A percentile compares a stretch with the other conserved stretches of the same genome.
Conservation (phyloP, 371 early-diverging fungal species). For the Apophysomyces trapeziformis region DNA sequence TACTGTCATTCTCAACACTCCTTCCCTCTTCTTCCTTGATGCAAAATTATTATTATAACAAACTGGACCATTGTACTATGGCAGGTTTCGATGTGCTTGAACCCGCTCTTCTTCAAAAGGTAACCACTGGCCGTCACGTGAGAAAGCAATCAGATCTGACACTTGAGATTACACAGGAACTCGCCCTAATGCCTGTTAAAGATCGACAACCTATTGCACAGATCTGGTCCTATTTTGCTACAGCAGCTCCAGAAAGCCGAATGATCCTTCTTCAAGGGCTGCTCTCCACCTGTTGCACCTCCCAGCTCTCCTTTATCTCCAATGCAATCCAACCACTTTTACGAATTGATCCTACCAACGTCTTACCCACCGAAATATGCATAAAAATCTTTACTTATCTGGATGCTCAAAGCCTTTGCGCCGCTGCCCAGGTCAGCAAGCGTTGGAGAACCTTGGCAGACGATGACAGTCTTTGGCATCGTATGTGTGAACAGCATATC, state of each 20-base stretch:
- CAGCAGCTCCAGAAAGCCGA: slow-evolving; percentile 52
- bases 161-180: slow-evolving; percentile 5
- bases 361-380: slow-evolving; percentile 79
- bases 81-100: background rate
- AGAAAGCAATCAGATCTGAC: background rate
- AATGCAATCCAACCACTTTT: slow-evolving; percentile 43
- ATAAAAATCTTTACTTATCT: slow-evolving; percentile 82
- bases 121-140: slow-evolving; percentile 2
- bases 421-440: slow-evolving; percentile 83
- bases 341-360: slow-evolving; percentile 72
- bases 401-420: slow-evolving; percentile 91
- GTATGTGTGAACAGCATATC: slow-evolving; percentile 96
- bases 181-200: slow-evolving; percentile 20
- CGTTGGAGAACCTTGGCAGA: slow-evolving; percentile 84
- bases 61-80: background rate
- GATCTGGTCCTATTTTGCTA: slow-evolving; percentile 57
- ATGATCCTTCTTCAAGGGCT: slow-evolving; percentile 62
- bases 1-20: background rate
- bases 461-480: slow-evolving; percentile 91
- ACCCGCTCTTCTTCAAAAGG: slow-evolving; percentile 1
- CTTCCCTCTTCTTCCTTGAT: background rate
- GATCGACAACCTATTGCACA: slow-evolving; percentile 49
- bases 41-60: background rate
- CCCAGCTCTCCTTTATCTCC: slow-evolving; percentile 52
- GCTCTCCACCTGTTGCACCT: slow-evolving; percentile 56